A percentile compares a stretch with the other conserved stretches of the same genome.
Evolutionary conservation across 805 yeast genomes (phyloP).

Genomic region (Saitoella complicata): DNA sequence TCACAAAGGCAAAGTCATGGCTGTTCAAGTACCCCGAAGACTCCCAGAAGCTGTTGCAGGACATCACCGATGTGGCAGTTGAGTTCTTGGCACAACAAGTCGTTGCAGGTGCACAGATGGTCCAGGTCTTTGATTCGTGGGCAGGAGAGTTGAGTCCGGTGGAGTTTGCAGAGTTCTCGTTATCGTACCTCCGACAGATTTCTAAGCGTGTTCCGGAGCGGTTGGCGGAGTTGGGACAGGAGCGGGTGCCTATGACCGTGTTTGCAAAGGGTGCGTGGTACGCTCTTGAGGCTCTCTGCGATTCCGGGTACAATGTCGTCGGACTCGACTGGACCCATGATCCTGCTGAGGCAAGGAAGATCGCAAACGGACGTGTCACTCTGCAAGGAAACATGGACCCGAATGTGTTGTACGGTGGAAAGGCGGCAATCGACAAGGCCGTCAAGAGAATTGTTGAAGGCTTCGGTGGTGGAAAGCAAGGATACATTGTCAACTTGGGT

Average conservation of each 20-base stretch:
- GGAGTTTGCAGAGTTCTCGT: slow-evolving; percentile 75
- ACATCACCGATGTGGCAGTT: slow-evolving; percentile 70
- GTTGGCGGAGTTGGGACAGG: slow-evolving; percentile 52
- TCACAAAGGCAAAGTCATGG: slow-evolving; percentile 86
- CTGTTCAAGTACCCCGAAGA: slow-evolving; percentile 62
- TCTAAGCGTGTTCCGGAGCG: slow-evolving; percentile 50
- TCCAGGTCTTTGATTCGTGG: slow-evolving; percentile 95
- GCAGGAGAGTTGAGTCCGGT: slow-evolving; percentile 90
- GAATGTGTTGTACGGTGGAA: slow-evolving; percentile 80
- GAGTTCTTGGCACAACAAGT: slow-evolving; percentile 92
- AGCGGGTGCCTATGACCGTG: slow-evolving; percentile 68
- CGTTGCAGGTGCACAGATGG: slow-evolving; percentile 93
- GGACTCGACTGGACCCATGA: slow-evolving; percentile 84
- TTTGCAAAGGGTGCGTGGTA: slow-evolving; percentile 98
- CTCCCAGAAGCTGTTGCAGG: slow-evolving; percentile 53
- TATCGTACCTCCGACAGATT: slow-evolving; percentile 75
- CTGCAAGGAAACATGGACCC: slow-evolving; percentile 95
- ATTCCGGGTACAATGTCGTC: slow-evolving; percentile 68
- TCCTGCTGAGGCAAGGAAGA: slow-evolving; percentile 69
- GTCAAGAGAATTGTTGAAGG: slow-evolving; percentile 78
- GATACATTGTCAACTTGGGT: slow-evolving; percentile 88
- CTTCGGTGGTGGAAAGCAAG: slow-evolving; percentile 85
- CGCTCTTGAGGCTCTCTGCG: slow-evolving; percentile 72
- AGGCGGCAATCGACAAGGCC: slow-evolving; percentile 61
- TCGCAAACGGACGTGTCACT: slow-evolving; percentile 58